Evolutionary conservation across 805 yeast species (phyloP), one percentile per base, ranked within the genome.

Genomic region (Monosporozyma solicola): DNA sequence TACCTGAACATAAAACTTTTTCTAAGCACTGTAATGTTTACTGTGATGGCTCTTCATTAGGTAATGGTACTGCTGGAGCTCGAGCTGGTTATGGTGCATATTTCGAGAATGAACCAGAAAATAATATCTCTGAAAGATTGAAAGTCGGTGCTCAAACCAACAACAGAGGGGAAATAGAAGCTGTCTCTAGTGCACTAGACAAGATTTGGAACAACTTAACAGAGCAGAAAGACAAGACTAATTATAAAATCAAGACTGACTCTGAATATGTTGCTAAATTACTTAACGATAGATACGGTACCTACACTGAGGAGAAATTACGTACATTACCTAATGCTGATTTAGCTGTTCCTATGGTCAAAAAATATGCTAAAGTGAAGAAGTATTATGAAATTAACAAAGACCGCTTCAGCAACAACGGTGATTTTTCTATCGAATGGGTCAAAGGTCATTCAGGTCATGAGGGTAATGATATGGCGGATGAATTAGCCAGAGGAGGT

Each of bases 381-480:
- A 53, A 59, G 0, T 66, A 67, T 47, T 78, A 77, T 53, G 49
- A 55, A 11, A n/a, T 55, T 0, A 64, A 64, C 50, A 39, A 57
- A 4, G 57, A 47, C 4, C 43, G 65, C 29, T 58, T 68, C 53
- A 53, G 53, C 33, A 73, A 63, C 6, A 69, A 72, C 58, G 72
- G 71, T 1, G 52, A 66, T 0, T 70, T 87, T 29, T 63, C 68
- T 3, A 63, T 89, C 29, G 66, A 63, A 5, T 82, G 92, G 72
- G 92, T 88, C 4, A 73, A 71, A 54, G 97, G 92, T 0, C 97
- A 91, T 65, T 67, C 74, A 16, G 91, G 87, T 1, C 69, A 72
- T 39, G 65, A 61, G 13, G 97, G 96, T 0, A 91, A 90, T 63
- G 89, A 83, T 55, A 72, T 64, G 61, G 97, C 96, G 0, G 96